These are phyloP conservation scores for Kandelia obovata DNA, from an alignment of 345 rosid genomes.

Conservation along the genomic window DNA sequence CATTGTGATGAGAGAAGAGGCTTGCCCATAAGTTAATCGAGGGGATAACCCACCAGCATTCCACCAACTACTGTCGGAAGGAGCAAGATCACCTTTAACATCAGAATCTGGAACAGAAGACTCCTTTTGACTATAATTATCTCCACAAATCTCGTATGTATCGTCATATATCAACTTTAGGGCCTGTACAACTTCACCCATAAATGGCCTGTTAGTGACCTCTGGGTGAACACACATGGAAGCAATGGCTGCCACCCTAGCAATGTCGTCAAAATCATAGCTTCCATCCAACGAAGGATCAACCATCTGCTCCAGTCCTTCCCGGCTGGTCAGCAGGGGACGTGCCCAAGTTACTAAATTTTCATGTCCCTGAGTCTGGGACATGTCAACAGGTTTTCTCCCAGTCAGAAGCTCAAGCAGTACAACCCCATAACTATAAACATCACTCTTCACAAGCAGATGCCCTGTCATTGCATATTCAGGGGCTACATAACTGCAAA, in stretches of 20 bases:
- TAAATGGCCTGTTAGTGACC: conserved; percentile 90
- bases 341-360: conserved; percentile 98
- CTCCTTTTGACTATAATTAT: conserved; percentile 77
- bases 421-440: conserved; percentile 96
- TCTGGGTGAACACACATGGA: conserved; percentile 97
- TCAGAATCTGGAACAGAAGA: conserved; percentile 81
- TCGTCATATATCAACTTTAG: conserved; percentile 90
- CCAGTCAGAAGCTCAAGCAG: conserved; percentile 97
- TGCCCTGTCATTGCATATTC: conserved; percentile 99
- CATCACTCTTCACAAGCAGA: conserved; percentile 96
- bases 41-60: conserved; percentile 68
- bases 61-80: conserved; percentile 94
- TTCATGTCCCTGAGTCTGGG: conserved; percentile 95
- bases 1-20: conserved; percentile 87
- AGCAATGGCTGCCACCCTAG: conserved; percentile 96
- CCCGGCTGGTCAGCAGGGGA: conserved; percentile 72
- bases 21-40: conserved; percentile 63
- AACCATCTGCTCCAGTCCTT: conserved; percentile 77
- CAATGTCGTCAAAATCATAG: conserved; percentile 85
- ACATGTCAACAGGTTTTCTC: conserved; percentile 98
- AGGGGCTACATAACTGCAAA: conserved; percentile 93
- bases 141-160: conserved; percentile 73
- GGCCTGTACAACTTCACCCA: conserved; percentile 99
- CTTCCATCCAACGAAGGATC: conserved; percentile 78
- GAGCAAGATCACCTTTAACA: conserved; percentile 68